Base-by-base conservation (phyloP, 768 basidiomycete species). In the Phlebiopsis gigantea region DNA sequence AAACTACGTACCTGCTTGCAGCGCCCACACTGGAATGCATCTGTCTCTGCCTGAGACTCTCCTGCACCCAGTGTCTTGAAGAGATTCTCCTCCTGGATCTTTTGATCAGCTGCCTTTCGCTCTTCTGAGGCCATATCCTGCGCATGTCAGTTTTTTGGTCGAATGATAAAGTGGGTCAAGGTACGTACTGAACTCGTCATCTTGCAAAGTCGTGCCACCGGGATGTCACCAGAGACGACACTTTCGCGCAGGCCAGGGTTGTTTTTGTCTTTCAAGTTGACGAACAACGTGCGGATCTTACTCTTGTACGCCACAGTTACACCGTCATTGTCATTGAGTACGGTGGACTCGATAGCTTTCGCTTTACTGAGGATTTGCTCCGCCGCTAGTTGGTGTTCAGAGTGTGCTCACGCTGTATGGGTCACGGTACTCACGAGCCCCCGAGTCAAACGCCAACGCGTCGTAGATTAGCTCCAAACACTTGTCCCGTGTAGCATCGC, bases 121-220 rank as follows among this genome's bases (percentile, higher is more conserved):
- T 95, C 92, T 66, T 93, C 93, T 0, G 92, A 91, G 14, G 96
- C 95, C 91, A 99, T 93, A 65, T 98, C 95, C 93, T 96, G 58
- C 22, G 47, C 19, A 25, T 19, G 44, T 45, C 50, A 41, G 22
- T 24, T 30, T 8, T 7, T 29, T 21, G 34, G 26, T 54, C 14
- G 12, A n/a, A 43, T 21, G n/a, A 45, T 2, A 21, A 10, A 5
- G 9, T 19, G 4, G 52, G 47, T 24, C 22, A 17, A 47, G 31
- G 5, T 7, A 70, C 80, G 44, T 66, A 90, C 93, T 76, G 87
- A 80, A 66, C 87, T 92, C 0, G 80, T 77, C 93, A 98, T 97
- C 41, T 71, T 82, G 59, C 82, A 82, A 45, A 98, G 84, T 61
- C 77, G 83, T 49, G 82, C 79, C 0, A 85, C 80, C 0, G 82